phyloP scores from a whole-genome alignment of 805 yeast species.

The Schizosaccharomyces octosporus region DNA sequence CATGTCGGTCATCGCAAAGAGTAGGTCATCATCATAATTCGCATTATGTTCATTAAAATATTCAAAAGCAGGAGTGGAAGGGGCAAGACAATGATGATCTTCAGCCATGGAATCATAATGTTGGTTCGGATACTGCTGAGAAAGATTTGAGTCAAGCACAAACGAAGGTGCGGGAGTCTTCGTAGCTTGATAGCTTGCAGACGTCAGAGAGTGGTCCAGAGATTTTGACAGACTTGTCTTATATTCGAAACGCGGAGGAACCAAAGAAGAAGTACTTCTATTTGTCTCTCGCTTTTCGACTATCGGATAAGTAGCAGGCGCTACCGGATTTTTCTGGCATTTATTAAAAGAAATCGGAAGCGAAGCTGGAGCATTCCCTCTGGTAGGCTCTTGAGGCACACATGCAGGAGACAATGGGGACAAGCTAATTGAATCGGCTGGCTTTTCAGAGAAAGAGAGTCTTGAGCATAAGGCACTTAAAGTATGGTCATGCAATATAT shows the following conservation, averaged over 20 bases:
- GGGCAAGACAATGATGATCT: neutral
- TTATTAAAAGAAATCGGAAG: too few species aligned
- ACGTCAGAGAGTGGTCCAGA: neutral
- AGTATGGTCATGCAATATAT: neutral
- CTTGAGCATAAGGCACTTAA: neutral
- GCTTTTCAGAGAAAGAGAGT: neutral
- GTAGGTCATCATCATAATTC: constrained; percentile 13
- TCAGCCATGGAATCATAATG: neutral
- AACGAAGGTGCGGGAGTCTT: neutral
- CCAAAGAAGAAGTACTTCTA: neutral
- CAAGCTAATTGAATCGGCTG: neutral
- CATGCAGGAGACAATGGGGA: neutral
- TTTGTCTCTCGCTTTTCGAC: too few species aligned
- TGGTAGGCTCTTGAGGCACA: neutral
- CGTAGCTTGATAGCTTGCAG: neutral
- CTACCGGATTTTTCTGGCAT: too few species aligned
- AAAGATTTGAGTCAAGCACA: neutral
- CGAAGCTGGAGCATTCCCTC: too few species aligned
- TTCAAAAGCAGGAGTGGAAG: neutral
- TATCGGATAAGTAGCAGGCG: too few species aligned
- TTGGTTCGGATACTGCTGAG: constrained; percentile 3
- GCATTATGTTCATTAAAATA: neutral
- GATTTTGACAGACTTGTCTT: neutral
- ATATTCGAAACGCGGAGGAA: neutral
- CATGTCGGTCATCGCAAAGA: constrained; percentile 19